These are phyloP conservation scores for Scenedesmus sp. DNA, from an alignment of 163 green algal species.

Conservation along the genomic window DNA sequence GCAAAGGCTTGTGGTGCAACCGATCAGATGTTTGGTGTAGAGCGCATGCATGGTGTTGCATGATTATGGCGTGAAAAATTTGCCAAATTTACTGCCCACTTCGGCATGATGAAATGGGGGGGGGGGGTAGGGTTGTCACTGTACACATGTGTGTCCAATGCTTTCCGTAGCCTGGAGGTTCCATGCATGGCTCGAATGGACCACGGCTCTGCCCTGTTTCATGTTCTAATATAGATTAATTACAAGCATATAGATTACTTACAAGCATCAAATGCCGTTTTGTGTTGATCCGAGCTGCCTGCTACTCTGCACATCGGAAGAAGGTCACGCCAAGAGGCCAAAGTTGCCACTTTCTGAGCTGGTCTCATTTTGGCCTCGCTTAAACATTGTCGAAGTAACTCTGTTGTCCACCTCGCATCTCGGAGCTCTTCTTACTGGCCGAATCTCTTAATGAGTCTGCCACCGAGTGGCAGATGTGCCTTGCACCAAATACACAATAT, in stretches of 20 bases:
- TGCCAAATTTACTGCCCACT: too few species aligned
- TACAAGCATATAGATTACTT: too few species aligned
- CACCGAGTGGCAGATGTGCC: background rate
- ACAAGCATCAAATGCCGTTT: too few species aligned
- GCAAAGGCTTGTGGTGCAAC: too few species aligned
- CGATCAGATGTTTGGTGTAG: too few species aligned
- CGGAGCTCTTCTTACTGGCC: background rate
- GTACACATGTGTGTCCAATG: background rate
- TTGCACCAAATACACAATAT: background rate
- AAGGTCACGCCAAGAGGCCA: background rate
- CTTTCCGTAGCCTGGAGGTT: background rate
- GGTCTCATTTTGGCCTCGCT: background rate
- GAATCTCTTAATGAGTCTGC: background rate
- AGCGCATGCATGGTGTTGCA: too few species aligned
- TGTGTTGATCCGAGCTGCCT: background rate
- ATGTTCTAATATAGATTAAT: too few species aligned
- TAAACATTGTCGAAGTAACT: background rate
- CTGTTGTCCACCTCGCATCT: background rate
- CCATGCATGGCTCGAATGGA: background rate
- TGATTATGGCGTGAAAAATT: too few species aligned
- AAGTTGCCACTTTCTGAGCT: background rate
- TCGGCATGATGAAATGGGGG: too few species aligned
- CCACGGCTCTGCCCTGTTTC: too few species aligned
- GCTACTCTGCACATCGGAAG: background rate
- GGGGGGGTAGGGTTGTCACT: background rate